phyloP scores from a whole-genome alignment of 1,284 basidiomycete species.

The Coniferiporia weirii region DNA sequence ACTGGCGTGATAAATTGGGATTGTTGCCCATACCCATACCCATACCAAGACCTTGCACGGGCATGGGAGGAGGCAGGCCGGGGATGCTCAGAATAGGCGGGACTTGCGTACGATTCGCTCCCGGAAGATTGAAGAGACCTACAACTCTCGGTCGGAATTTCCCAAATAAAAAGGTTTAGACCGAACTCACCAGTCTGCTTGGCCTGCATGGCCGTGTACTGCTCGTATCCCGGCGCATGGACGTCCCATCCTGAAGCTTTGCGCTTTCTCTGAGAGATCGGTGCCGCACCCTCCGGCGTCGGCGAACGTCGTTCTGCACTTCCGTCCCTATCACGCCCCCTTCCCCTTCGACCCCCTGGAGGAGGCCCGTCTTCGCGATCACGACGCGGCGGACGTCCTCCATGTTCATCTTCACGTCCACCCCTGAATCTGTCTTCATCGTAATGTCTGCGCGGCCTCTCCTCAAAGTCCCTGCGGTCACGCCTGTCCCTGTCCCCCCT shows the following conservation, averaged over 20 bases:
- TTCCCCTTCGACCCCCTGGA: constrained; percentile 30
- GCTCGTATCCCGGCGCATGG: constrained; percentile 91
- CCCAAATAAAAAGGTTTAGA: not conserved
- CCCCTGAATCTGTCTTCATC: constrained; percentile 42
- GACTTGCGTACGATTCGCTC: constrained; percentile 84
- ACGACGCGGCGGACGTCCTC: constrained; percentile 31
- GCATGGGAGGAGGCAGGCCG: constrained; percentile 76
- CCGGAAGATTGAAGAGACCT: constrained; percentile 91
- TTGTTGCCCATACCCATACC: constrained; percentile 63
- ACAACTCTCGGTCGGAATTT: constrained; percentile 16
- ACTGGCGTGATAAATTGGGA: constrained; percentile 85
- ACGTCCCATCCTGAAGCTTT: constrained; percentile 95
- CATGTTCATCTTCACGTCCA: constrained; percentile 45
- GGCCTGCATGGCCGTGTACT: constrained; percentile 90
- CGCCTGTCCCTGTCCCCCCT: constrained; percentile 17
- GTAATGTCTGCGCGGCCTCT: constrained; percentile 33
- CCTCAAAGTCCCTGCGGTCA: constrained; percentile 30
- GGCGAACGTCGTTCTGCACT: constrained; percentile 75
- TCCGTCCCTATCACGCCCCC: constrained; percentile 40
- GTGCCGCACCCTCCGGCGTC: constrained; percentile 81
- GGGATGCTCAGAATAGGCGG: constrained; percentile 75
- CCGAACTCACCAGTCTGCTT: constrained; percentile 82
- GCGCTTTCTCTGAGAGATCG: constrained; percentile 80
- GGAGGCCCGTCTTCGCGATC: constrained; percentile 37
- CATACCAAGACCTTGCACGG: constrained; percentile 78